Base-by-base conservation (phyloP, 768 basidiomycete species). In the Nidularia pulvinata region DNA sequence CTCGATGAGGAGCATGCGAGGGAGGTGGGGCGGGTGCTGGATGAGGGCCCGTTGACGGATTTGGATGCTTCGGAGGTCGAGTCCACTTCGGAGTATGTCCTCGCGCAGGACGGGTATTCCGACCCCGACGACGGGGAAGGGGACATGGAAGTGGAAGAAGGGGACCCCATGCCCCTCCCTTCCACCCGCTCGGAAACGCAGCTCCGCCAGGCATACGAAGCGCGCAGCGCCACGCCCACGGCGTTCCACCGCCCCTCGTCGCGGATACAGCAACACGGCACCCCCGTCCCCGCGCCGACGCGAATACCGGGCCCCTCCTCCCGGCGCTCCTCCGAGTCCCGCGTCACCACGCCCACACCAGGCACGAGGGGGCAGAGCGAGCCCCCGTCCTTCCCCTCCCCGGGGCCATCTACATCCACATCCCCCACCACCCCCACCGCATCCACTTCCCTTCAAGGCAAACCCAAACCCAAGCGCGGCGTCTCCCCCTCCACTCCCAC, bases 11-110 rank as follows among this genome's bases (percentile, higher is more conserved):
- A 83, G 30, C 70, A 69, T 32, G 73, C 72, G 30, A 65, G 65
- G 25, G 72, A 72, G 43, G 68, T 72, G 16, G 81, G 72, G 10
- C 79, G 79, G 61, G 89, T 93, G 35, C 63, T 91, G 54, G 90
- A 94, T 62, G 91, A 93, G 65, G 72, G 69, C 53, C 91, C 91
- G 7, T 73, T 82, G 47, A 91, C 89, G 7, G 92, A 93, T 69
- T 64, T 91, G 19, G 90, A 91, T 30, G 88, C 83, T 2, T 77
- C 74, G 45, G 81, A 83, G 51, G 64, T 67, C 33, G 74, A 70
- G 25, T 72, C 71, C 5, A 46, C 62, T 46, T 61, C 65, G 44
- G 69, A 68, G 1, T 60, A 70, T 34, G 58, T 65, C 43, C 55
- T 59, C 13, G 59, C 50, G 36, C 59, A 50, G 48, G 51, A 60